A percentile compares a stretch with the other conserved stretches of the same genome.
phyloP scores from a whole-genome alignment of 768 basidiomycete species.

The Agaricus subrufescens region DNA sequence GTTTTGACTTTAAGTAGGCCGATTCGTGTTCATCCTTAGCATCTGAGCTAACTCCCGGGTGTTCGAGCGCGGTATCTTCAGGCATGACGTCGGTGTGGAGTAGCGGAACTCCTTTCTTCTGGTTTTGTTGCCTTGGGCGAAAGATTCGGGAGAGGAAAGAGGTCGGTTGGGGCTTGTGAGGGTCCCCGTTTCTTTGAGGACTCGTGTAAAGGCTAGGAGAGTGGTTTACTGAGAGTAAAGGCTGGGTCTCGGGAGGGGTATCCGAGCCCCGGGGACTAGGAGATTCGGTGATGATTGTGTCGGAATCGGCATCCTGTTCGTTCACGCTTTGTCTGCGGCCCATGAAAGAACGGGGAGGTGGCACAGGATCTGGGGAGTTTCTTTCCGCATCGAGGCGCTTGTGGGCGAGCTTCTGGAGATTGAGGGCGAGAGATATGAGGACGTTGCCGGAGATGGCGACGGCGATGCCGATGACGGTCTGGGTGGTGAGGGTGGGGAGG shows the following conservation, averaged over 20 bases:
- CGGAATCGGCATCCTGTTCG: slow-evolving; percentile 9
- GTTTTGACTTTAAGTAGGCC: slow-evolving; percentile 76
- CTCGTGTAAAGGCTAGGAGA: neutral
- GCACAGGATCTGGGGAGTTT: slow-evolving; percentile 1
- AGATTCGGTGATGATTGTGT: slow-evolving; percentile 1
- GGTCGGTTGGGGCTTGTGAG: neutral
- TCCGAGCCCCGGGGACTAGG: neutral
- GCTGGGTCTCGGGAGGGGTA: slow-evolving; percentile 2
- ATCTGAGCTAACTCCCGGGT: slow-evolving; percentile 15
- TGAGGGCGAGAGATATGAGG: slow-evolving; percentile 86
- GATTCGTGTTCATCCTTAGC: slow-evolving; percentile 42
- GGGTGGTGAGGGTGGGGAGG: slow-evolving; percentile 50
- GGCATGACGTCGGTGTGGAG: slow-evolving; percentile 37
- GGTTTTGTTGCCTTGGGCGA: slow-evolving; percentile 4
- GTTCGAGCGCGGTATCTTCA: slow-evolving; percentile 28
- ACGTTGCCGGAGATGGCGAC: slow-evolving; percentile 83
- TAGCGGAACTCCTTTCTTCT: slow-evolving; percentile 12
- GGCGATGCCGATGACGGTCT: slow-evolving; percentile 70
- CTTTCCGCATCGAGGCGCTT: slow-evolving; percentile 49
- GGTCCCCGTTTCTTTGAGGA: neutral
- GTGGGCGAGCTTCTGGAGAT: slow-evolving; percentile 91
- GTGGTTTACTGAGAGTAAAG: neutral
- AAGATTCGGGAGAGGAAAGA: slow-evolving; percentile 1
- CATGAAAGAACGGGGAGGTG: no score
- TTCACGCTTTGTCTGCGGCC: neutral